Evolutionary conservation across 148 eudicot species (phyloP).

Genomic region (Diospyros kaki): DNA sequence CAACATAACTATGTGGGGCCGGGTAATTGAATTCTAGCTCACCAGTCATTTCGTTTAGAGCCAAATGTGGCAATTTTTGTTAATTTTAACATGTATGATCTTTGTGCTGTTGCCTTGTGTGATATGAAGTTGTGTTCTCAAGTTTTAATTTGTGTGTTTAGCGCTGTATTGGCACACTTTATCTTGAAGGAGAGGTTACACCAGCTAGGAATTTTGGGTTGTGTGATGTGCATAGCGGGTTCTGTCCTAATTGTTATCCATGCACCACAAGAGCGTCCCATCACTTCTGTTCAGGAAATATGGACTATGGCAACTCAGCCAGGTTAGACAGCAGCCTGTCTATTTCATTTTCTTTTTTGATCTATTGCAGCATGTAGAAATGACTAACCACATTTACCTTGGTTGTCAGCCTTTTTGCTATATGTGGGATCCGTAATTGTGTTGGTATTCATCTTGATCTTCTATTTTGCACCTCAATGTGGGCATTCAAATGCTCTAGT

Average conservation of each 20-base stretch:
- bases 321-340: conserved; percentile 19
- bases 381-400: neutral
- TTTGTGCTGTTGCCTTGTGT: neutral
- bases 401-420: conserved; percentile 55
- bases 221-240: conserved; percentile 61
- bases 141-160: conserved; percentile 15
- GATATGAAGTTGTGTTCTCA: neutral
- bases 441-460: conserved; percentile 48
- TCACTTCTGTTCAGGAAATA: conserved; percentile 54
- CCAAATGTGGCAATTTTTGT: neutral
- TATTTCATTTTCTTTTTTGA: neutral
- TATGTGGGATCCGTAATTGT: conserved; percentile 51
- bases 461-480: conserved; percentile 48
- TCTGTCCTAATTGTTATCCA: conserved; percentile 61
- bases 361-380: neutral
- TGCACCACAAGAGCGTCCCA: conserved; percentile 64
- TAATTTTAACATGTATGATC: neutral
- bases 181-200: conserved; percentile 54
- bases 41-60: too few species aligned
- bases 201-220: conserved; percentile 50
- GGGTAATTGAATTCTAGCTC: too few species aligned
- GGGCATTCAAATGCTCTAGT: conserved; percentile 59
- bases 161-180: conserved; percentile 64
- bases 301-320: conserved; percentile 59
- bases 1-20: too few species aligned